Base-by-base conservation (phyloP, 2,329 filamentous ascomycete species). In the Thielaviopsis populi region DNA sequence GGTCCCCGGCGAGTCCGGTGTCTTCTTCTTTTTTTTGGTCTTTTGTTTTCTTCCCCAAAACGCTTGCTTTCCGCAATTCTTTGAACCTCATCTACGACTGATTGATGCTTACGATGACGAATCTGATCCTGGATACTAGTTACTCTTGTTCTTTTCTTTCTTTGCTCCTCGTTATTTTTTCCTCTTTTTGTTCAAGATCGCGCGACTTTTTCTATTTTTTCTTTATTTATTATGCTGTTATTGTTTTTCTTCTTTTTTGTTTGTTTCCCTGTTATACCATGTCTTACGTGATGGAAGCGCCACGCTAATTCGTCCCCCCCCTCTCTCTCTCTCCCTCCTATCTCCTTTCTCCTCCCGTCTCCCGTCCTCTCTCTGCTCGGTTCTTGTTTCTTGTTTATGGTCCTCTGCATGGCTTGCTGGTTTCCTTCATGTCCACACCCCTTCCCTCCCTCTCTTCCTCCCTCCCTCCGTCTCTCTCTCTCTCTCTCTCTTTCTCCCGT, bases 91-190 rank as follows among this genome's bases (percentile, higher is more conserved):
- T 61, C 63, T 58, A 65, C 60, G 60, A 65, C 53, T 62, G 56
- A 65, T 58, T 62, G 56, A 66, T 53, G 59, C 59, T 59, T 64
- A 64, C 50, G 65, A 66, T 66, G 65, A 62, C 54, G 58, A 56
- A 42, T 46, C 48, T 54, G 61, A 65, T 61, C 42, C 46, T 62
- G 48, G 60, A 62, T 62, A 33, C 40, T 40, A 41, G 50, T 41
- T 50, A 27, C 46, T 62, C 6, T 50, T 30, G 33, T 43, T 30
- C n/a, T 59, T 40, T 33, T 40, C 43, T 46, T 22, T 27, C 40
- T 62, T 42, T 60, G 17, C 19, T 41, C 37, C 41, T 46, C 17
- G 11, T 30, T 22, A 5, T 53, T n/a, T 22, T 17, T 56, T 33
- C 1, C 22, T 50, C 30, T 61, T 56, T 30, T 61, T 17, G 30